Evolutionary conservation across 352 stramenopile species (phyloP).

Genomic region (Globisporangium camurandrum): DNA sequence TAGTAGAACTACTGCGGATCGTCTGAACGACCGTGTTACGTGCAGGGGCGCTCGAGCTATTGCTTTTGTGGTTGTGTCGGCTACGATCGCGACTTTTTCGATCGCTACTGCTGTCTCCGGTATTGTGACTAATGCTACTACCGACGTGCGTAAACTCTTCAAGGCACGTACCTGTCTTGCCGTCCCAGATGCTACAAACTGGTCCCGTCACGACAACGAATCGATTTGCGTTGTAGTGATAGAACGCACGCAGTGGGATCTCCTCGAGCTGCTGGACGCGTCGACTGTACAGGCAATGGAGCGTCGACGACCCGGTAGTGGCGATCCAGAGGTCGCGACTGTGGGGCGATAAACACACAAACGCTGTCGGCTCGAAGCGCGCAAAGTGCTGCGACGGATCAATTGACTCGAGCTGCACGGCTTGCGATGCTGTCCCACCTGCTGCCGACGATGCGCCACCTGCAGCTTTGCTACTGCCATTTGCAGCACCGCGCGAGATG

Average conservation of each 20-base stretch:
- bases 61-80: constrained; percentile 1
- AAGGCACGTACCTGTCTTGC: constrained; percentile 35
- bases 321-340: constrained; percentile 58
- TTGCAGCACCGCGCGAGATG: constrained; percentile 31
- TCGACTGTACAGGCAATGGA: constrained; percentile 49
- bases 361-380: constrained; percentile 45
- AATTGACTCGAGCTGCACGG: constrained; percentile 56
- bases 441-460: background rate
- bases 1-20: background rate
- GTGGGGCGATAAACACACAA: constrained; percentile 43
- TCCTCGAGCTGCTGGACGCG: constrained; percentile 65
- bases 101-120: background rate
- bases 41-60: constrained; percentile 10
- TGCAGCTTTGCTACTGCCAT: constrained; percentile 4
- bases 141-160: constrained; percentile 56
- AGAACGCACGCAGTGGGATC: constrained; percentile 63
- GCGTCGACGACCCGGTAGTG: constrained; percentile 31
- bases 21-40: too few relatives aligned
- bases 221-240: constrained; percentile 57
- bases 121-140: constrained; percentile 5
- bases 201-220: constrained; percentile 58
- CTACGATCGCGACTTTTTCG: background rate
- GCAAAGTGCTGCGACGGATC: constrained; percentile 45
- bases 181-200: constrained; percentile 68
- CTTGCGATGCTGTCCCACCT: constrained; percentile 27